Percentiles rank a stretch among this genome's conserved stretches.
phyloP scores from a whole-genome alignment of 345 rosid genomes.

The Syzygium grande region DNA sequence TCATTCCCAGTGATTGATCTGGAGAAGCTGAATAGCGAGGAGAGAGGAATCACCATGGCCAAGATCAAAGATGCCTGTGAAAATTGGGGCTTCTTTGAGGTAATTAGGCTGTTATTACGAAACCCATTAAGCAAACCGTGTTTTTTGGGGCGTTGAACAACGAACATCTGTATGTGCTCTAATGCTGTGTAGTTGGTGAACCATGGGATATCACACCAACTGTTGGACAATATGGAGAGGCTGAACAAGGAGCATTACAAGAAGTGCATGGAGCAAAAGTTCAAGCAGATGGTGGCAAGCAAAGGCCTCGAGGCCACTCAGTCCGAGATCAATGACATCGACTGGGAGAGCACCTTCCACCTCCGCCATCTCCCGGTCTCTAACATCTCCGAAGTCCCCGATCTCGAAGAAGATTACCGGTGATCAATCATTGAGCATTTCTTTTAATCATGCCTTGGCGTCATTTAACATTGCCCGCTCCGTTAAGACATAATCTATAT shows the following conservation, averaged over 20 bases:
- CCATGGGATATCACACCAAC: constrained; percentile 55
- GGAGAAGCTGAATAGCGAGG: constrained; percentile 48
- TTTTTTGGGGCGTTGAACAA: too few species aligned
- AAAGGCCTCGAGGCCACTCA: constrained; percentile 52
- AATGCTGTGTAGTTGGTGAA: constrained; percentile 36
- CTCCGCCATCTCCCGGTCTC: constrained; percentile 55
- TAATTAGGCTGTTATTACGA: not conserved
- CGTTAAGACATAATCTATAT: not conserved
- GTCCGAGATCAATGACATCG: constrained; percentile 45
- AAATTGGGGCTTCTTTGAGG: constrained; percentile 93
- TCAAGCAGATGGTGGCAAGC: constrained; percentile 52
- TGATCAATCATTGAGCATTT: not conserved
- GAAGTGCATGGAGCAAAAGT: constrained; percentile 50
- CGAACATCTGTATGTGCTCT: not conserved
- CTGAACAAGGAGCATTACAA: constrained; percentile 58
- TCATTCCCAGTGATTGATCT: constrained; percentile 54
- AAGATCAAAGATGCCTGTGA: constrained; percentile 61
- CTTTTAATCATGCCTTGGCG: not conserved
- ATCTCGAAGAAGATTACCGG: constrained; percentile 49
- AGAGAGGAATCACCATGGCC: constrained; percentile 47
- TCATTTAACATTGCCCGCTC: not conserved
- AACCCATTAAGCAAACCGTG: not conserved
- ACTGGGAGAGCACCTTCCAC: constrained; percentile 83
- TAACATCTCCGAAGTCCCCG: constrained; percentile 46
- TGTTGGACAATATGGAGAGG: constrained; percentile 67